Evolutionary conservation across 192 early-diverging fungal species (phyloP), one percentile per base, ranked within the genome.

Genomic region (Coemansia sp.): DNA sequence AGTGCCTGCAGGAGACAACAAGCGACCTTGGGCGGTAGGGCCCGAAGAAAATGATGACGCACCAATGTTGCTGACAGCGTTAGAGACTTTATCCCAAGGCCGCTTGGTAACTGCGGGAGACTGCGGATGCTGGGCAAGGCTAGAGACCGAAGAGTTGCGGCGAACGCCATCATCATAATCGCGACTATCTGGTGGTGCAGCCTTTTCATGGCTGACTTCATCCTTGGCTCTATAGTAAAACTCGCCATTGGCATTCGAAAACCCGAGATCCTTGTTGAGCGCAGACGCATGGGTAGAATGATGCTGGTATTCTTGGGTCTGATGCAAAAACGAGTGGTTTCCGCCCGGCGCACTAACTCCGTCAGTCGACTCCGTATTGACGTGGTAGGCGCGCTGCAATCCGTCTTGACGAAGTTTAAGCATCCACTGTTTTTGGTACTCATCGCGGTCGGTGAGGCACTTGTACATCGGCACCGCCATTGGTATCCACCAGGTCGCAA

Each of bases 381-480:
- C 62, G 24, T 72, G 55, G 31, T 79, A 79, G 61, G 66, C 69
- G 41, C 68, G 64, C 65, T 79, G 77, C 72, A 80, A 18, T 5
- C 73, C 73, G 57, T 80, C 78, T 2, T 71, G 40, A 22, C 73
- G 66, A 38, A 80, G 62, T 62, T 67, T 80, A 18, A 12, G 41
- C 0, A 66, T 33, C 78, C 78, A 84, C 52, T n/a, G 5, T 6
- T 41, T 54, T 27, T 76, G 49, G 47, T 79, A 79, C 16, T 8
- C 27, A 20, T 75, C 36, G 16, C 69, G 47, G 54, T 60, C 60
- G 38, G 73, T 63, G 20, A 79, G 6, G 55, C 82, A 76, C 12
- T 76, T 75, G 47, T 38, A 65, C 16, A 84, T 1, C 1, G 82
- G 77, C n/a, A 69, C 63, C 1, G 54, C 76, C 82, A 84, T 84